Evolutionary conservation across 164 flowering plant genomes (phyloP).

Genomic region (Liquidambar formosana): DNA sequence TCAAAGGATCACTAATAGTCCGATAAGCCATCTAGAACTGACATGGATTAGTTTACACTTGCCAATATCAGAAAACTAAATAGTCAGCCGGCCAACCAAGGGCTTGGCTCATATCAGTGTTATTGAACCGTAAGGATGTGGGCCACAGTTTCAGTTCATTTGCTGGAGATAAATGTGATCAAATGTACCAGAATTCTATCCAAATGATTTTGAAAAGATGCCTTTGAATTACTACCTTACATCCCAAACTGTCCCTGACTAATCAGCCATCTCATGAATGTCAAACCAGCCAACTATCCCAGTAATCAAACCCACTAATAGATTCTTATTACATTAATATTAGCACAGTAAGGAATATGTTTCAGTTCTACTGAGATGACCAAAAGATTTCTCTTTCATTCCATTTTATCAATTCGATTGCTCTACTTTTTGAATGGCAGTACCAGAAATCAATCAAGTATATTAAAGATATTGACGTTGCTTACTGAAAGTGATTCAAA

Average conservation of each 20-base stretch:
- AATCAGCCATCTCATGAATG: neutral
- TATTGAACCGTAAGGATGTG: too few relatives aligned
- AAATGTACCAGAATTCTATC: neutral
- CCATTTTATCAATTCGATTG: too few relatives aligned
- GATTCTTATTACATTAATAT: neutral
- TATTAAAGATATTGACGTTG: neutral
- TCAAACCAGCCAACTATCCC: neutral
- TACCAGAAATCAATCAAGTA: neutral
- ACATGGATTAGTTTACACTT: neutral
- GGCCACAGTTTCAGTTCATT: neutral
- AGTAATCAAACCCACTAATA: neutral
- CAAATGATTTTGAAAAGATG: neutral
- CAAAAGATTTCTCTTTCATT: too few relatives aligned
- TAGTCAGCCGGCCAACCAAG: neutral
- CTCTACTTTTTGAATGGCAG: too few relatives aligned
- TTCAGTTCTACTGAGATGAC: too few relatives aligned
- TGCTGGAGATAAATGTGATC: neutral
- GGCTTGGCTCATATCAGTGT: neutral
- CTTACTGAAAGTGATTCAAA: conserved; percentile 79
- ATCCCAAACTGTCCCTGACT: neutral
- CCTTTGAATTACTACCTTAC: too few relatives aligned
- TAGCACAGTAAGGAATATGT: neutral
- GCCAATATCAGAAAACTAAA: neutral
- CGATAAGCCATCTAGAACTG: neutral
- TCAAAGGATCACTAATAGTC: neutral